These are phyloP conservation scores for Hortiboletus campestris DNA, from an alignment of 768 basidiomycete species.

Conservation along the genomic window DNA sequence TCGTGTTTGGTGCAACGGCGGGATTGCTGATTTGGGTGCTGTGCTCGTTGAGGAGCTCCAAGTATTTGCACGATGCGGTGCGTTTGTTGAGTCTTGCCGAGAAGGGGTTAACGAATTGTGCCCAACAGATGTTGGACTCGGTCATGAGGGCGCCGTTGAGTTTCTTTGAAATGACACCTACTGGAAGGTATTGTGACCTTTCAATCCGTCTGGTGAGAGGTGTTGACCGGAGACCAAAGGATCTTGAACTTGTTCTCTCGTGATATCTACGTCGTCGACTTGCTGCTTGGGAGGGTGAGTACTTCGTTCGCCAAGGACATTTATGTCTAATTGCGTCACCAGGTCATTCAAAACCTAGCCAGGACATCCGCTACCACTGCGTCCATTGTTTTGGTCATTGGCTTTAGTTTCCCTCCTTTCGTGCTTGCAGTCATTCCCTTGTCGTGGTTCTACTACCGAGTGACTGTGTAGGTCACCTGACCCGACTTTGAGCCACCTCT, in stretches of 20 bases:
- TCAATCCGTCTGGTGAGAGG: background rate
- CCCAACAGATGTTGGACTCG: constrained; percentile 67
- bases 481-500: background rate
- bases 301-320: rapidly evolving
- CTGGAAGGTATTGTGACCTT: constrained; percentile 56
- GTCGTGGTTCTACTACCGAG: constrained; percentile 72
- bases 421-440: constrained; percentile 73
- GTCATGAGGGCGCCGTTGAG: constrained; percentile 81
- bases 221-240: constrained; percentile 34
- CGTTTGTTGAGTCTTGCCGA: constrained; percentile 19
- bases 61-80: constrained; percentile 73
- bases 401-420: constrained; percentile 79
- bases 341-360: constrained; percentile 66
- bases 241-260: constrained; percentile 90
- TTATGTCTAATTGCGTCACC: background rate
- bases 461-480: constrained; percentile 63
- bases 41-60: constrained; percentile 73
- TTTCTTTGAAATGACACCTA: constrained; percentile 90
- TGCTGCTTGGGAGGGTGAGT: constrained; percentile 65
- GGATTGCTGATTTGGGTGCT: constrained; percentile 73
- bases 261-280: constrained; percentile 85
- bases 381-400: constrained; percentile 71
- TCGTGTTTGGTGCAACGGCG: constrained; percentile 51
- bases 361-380: constrained; percentile 60
- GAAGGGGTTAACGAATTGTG: background rate